phyloP scores from a whole-genome alignment of 305 asterid genomes.

The Fraxinus paxiana region DNA sequence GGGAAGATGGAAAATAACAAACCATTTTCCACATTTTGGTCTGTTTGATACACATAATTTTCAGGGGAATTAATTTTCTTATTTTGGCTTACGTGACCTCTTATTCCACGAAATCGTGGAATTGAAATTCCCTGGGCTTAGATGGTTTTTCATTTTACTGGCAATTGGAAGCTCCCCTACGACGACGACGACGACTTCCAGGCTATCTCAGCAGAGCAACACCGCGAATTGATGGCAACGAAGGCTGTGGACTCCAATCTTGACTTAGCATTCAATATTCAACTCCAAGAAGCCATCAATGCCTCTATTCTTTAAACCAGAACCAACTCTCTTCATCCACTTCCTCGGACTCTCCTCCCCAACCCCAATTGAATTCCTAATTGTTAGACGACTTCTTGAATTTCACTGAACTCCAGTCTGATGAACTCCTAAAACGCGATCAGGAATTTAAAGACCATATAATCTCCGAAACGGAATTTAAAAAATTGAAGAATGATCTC shows the following conservation, averaged over 20 bases:
- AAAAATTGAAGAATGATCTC: conserved; percentile 39
- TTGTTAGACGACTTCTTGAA: conserved; percentile 14
- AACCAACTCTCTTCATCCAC: conserved; percentile 35
- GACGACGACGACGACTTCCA: conserved; percentile 32
- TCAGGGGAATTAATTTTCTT: too few relatives aligned
- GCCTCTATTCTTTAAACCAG: conserved; percentile 49
- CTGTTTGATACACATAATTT: too few relatives aligned
- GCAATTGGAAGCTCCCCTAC: neutral
- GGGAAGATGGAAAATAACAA: too few relatives aligned
- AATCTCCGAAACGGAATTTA: conserved; percentile 45
- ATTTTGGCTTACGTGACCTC: too few relatives aligned
- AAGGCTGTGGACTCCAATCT: conserved; percentile 49
- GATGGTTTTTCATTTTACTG: too few relatives aligned
- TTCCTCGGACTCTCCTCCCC: conserved; percentile 18
- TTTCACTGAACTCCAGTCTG: conserved; percentile 29
- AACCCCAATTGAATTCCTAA: neutral
- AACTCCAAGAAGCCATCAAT: conserved; percentile 63
- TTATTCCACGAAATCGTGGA: too few relatives aligned
- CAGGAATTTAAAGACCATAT: conserved; percentile 44
- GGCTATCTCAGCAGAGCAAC: conserved; percentile 47
- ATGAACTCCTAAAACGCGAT: conserved; percentile 43
- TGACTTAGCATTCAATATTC: conserved; percentile 63
- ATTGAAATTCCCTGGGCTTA: too few relatives aligned
- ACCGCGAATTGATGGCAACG: conserved; percentile 51
- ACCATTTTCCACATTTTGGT: too few relatives aligned